Base-by-base conservation (phyloP, 169 alveolate genomes). In the Plasmodium inui region DNA sequence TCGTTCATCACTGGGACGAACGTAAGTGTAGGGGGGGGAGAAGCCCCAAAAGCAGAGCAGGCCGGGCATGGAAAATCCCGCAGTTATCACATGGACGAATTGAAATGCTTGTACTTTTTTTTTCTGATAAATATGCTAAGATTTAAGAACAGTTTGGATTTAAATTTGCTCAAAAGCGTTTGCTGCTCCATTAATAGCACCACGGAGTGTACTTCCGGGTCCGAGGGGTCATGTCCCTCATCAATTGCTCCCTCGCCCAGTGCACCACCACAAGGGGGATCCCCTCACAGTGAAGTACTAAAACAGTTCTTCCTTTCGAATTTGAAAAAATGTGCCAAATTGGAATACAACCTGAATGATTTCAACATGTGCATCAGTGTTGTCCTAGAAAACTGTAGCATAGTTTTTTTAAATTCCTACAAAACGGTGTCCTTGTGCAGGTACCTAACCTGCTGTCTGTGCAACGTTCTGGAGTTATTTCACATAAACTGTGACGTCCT, bases 51-150 rank as follows among this genome's bases (percentile, higher is more conserved):
- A 26, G 78, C 12, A 3, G 32, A 5, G 30, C 28, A 17, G 19
- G n/a, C 19, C 26, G 73, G 37, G 3, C 28, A 14, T 12, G 61
- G 12, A 61, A 78, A 46, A 17, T 3, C 12, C 26, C 57, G 55
- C 32, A 19, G 14, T 6, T 71, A 82, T 26, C 32, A 89, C 53
- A 61, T 53, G 8, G 92, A 71, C 41, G 95, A 91, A 57, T 12
- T 91, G 80, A 80, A 71, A 81, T 82, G 92, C 19, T 50, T 91
- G n/a, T 91, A 91, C 55, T 76, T 81, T 82, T 91, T 91, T 80
- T 91, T 91, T n/a, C 55, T 91, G 30, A 81, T 91, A 44, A 80
- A 91, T 82, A 67, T 91, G 37, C 57, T 91, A 72, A 44, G 95
- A 72, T 91, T 91, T 91, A 91, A 91, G 74, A 80, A 91, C 41